phyloP scores from a whole-genome alignment of 129 eudicot species.

The Lonicera japonica region DNA sequence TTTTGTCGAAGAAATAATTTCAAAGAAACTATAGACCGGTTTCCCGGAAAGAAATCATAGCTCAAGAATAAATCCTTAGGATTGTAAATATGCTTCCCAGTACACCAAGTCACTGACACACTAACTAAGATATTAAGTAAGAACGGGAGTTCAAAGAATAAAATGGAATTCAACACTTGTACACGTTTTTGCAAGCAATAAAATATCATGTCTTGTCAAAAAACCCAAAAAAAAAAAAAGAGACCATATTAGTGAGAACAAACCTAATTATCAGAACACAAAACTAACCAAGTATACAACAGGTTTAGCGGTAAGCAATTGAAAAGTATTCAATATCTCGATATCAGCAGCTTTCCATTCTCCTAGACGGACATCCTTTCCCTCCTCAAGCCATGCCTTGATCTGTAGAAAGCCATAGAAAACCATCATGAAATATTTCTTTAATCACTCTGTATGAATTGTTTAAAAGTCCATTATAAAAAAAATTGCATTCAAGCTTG shows the following conservation, averaged over 20 bases:
- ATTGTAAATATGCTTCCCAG: too few species aligned
- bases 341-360: constrained; percentile 99
- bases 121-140: too few species aligned
- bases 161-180: too few species aligned
- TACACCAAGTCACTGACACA: too few species aligned
- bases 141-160: too few species aligned
- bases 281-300: constrained; percentile 86
- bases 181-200: too few species aligned
- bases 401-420: constrained; percentile 35
- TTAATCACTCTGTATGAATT: neutral
- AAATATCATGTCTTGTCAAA: neutral
- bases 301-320: constrained; percentile 96
- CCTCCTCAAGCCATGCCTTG: constrained; percentile 72
- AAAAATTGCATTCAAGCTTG: neutral
- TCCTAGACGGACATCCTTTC: constrained; percentile 79
- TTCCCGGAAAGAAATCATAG: too few species aligned
- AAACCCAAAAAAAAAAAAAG: neutral
- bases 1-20: too few species aligned
- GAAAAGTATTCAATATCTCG: constrained; percentile 85
- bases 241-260: neutral
- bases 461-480: neutral
- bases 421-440: constrained; percentile 2
- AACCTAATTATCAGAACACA: neutral
- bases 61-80: too few species aligned
- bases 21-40: too few species aligned